phyloP scores from a whole-genome alignment of 2,329 filamentous ascomycete genomes.

The Pseudocercospora fuligena region DNA sequence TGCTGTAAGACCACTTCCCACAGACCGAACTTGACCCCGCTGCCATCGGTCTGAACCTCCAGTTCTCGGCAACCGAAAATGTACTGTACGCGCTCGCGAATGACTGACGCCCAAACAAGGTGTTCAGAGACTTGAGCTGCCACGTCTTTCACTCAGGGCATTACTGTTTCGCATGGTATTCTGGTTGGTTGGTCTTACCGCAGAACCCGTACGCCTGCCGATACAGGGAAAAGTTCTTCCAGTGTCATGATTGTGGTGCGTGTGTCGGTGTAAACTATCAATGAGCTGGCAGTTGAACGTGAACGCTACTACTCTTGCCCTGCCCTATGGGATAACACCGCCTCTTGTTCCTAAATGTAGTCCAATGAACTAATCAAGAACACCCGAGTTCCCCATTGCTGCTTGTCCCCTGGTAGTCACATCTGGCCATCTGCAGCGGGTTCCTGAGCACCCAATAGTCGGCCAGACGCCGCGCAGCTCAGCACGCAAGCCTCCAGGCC shows the following conservation, averaged over 20 bases:
- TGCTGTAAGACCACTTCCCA: neutral
- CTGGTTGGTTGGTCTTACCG: slow-evolving; percentile 2
- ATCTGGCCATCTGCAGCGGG: slow-evolving; percentile 9
- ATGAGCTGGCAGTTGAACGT: slow-evolving; percentile 12
- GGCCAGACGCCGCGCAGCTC: slow-evolving; percentile 10
- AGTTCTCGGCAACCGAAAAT: neutral
- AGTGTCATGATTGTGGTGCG: neutral
- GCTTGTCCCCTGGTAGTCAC: neutral
- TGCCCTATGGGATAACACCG: slow-evolving; percentile 16
- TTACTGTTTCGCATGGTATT: neutral
- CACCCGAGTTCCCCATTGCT: slow-evolving; percentile 13
- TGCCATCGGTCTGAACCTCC: neutral
- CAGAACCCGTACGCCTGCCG: neutral
- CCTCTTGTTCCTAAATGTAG: slow-evolving; percentile 10
- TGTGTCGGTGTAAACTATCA: slow-evolving; percentile 10
- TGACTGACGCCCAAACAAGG: neutral
- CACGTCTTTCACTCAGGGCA: neutral
- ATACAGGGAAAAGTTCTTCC: slow-evolving; percentile 11
- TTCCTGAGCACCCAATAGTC: slow-evolving; percentile 16
- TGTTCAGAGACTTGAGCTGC: neutral
- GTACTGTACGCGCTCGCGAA: neutral
- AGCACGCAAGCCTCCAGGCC: slow-evolving; percentile 11
- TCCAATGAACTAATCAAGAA: slow-evolving; percentile 13
- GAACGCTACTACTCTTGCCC: neutral
- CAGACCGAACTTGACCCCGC: slow-evolving; percentile 5